Evolutionary conservation across 1,139 yeast species (phyloP).

Genomic region (Kodamaea derodonti): DNA sequence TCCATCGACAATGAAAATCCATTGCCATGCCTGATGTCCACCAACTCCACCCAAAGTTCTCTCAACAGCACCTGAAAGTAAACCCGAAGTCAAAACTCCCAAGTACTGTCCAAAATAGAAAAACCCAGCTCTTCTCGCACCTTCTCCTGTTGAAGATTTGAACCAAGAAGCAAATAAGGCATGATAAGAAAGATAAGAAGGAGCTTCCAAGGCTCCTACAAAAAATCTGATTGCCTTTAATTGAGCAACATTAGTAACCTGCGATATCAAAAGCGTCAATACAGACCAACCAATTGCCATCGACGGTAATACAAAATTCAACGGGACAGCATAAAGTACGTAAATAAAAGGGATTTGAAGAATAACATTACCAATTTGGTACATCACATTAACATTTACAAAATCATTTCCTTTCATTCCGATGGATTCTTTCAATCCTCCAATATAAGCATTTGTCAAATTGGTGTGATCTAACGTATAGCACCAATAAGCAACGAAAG

Average conservation of each 20-base stretch:
- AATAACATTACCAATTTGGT: slow-evolving; percentile 54
- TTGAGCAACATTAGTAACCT: slow-evolving; percentile 43
- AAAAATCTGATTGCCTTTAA: slow-evolving; percentile 57
- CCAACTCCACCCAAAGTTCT: slow-evolving; percentile 40
- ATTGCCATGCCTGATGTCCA: slow-evolving; percentile 65
- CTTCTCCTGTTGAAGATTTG: slow-evolving; percentile 47
- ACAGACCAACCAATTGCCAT: slow-evolving; percentile 66
- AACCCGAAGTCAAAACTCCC: slow-evolving; percentile 61
- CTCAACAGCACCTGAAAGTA: slow-evolving; percentile 57
- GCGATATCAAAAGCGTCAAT: slow-evolving; percentile 54
- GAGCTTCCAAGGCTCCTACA: slow-evolving; percentile 61
- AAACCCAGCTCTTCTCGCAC: slow-evolving; percentile 57
- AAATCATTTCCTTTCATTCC: slow-evolving; percentile 62
- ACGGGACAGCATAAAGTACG: slow-evolving; percentile 43
- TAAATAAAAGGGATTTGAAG: slow-evolving; percentile 52
- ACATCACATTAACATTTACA: slow-evolving; percentile 56
- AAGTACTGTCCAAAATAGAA: slow-evolving; percentile 59
- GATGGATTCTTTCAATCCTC: slow-evolving; percentile 57
- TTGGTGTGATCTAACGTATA: slow-evolving; percentile 62
- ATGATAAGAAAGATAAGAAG: slow-evolving; percentile 57
- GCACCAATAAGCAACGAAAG: slow-evolving; percentile 66
- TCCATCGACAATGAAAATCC: slow-evolving; percentile 71
- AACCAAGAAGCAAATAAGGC: slow-evolving; percentile 63
- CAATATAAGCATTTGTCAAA: slow-evolving; percentile 65
- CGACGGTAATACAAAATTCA: slow-evolving; percentile 52